phyloP scores from a whole-genome alignment of 2,329 filamentous ascomycete species.

The Ceratocystis ficicola region DNA sequence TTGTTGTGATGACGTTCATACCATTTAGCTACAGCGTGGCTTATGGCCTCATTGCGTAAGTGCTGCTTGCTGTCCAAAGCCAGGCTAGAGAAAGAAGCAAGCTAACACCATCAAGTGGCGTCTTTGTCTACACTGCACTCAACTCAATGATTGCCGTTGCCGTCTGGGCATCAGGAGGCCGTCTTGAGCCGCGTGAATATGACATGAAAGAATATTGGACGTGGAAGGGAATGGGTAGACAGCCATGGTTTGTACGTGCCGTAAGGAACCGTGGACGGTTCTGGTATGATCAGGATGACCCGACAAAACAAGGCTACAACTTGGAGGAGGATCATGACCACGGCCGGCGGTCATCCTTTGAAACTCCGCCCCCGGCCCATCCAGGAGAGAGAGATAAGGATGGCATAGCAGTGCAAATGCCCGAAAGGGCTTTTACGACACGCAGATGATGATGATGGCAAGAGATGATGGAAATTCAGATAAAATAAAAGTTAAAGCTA shows the following conservation, averaged over 20 bases:
- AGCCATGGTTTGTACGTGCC: slow-evolving; percentile 38
- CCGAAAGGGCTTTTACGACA: slow-evolving; percentile 17
- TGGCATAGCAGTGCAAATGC: slow-evolving; percentile 18
- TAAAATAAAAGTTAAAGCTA: neutral
- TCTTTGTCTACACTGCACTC: slow-evolving; percentile 44
- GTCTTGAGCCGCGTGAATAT: slow-evolving; percentile 39
- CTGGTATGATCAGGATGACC: slow-evolving; percentile 20
- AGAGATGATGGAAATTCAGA: neutral
- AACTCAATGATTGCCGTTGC: slow-evolving; percentile 37
- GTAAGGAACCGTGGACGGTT: slow-evolving; percentile 22
- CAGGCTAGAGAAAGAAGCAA: neutral
- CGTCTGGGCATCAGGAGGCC: slow-evolving; percentile 34
- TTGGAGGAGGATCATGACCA: slow-evolving; percentile 16
- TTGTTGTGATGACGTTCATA: slow-evolving; percentile 62
- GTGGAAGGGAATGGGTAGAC: slow-evolving; percentile 38
- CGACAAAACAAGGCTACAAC: slow-evolving; percentile 22
- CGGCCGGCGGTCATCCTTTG: slow-evolving; percentile 20
- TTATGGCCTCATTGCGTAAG: slow-evolving; percentile 61
- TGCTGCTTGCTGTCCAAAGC: slow-evolving; percentile 21
- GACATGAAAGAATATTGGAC: slow-evolving; percentile 46
- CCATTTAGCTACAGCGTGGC: slow-evolving; percentile 70
- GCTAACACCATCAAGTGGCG: slow-evolving; percentile 30
- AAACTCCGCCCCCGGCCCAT: slow-evolving; percentile 18
- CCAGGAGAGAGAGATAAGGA: slow-evolving; percentile 20
- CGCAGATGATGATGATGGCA: slow-evolving; percentile 5